Conservation (phyloP, 257 asterid species). For the Asclepias syriaca region DNA sequence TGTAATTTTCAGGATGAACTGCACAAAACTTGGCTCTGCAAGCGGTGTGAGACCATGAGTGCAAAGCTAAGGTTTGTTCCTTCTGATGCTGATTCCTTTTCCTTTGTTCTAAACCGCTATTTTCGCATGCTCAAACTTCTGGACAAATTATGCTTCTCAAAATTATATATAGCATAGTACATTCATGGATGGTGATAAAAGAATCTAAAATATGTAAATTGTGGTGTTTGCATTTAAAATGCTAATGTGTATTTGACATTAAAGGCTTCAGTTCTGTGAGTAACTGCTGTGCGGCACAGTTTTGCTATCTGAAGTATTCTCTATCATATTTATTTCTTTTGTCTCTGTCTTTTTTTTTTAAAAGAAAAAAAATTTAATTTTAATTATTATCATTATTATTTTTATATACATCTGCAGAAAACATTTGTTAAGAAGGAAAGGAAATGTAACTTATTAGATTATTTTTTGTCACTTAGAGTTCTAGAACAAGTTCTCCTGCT, state of each 20-base stretch:
- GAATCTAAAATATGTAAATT: background rate
- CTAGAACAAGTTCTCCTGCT: slow-evolving; percentile 91
- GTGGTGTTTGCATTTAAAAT: background rate
- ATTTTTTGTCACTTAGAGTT: slow-evolving; percentile 48
- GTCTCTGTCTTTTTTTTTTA: background rate
- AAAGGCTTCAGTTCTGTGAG: background rate
- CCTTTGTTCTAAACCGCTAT: background rate
- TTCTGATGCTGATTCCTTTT: slow-evolving; percentile 23
- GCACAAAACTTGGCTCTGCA: slow-evolving; percentile 94
- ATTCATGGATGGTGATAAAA: background rate
- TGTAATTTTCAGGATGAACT: slow-evolving; percentile 65
- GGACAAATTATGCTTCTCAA: background rate
- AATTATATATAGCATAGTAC: background rate
- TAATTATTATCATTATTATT: background rate
- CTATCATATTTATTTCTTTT: background rate
- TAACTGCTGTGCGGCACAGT: background rate
- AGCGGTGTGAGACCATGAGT: slow-evolving; percentile 97
- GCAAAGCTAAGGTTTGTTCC: slow-evolving; percentile 83
- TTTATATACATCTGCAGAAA: background rate
- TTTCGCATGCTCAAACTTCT: background rate
- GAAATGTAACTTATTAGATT: background rate
- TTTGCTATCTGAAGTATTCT: background rate
- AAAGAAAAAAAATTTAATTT: too few species aligned
- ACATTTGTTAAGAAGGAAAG: background rate
- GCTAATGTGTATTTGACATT: background rate